Conservation (phyloP, 1,284 basidiomycete genomes). For the Pseudozyma hubeiensis region DNA sequence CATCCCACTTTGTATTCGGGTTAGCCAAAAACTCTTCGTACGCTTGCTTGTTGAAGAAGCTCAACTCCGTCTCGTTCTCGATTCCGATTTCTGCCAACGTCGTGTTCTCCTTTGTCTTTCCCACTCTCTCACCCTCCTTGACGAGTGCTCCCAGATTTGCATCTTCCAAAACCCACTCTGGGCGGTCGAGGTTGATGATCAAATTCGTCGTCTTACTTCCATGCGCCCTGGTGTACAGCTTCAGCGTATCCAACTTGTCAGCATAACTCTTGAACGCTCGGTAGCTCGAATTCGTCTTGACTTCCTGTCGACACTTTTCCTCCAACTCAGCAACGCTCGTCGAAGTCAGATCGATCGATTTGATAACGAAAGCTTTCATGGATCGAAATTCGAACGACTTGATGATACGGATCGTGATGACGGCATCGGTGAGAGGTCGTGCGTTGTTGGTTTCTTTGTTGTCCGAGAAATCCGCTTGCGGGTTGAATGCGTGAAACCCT, state of each 20-base stretch:
- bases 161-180: conserved; percentile 61
- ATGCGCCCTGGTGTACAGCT: conserved; percentile 93
- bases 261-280: conserved; percentile 57
- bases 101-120: conserved; percentile 24
- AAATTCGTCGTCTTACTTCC: conserved; percentile 78
- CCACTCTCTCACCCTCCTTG: conserved; percentile 1
- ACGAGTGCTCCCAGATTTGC: conserved; percentile 7
- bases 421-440: conserved; percentile 78
- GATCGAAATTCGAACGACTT: conserved; percentile 94
- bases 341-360: conserved; percentile 81
- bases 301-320: conserved; percentile 74
- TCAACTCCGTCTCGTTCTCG: conserved; percentile 66
- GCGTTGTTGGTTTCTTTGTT: conserved; percentile 77
- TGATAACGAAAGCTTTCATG: conserved; percentile 86
- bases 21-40: conserved; percentile 61
- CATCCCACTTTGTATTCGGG: conserved; percentile 64
- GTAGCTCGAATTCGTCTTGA: conserved; percentile 48
- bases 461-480: conserved; percentile 68
- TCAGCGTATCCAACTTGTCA: conserved; percentile 79
- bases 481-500: conserved; percentile 51
- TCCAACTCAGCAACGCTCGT: conserved; percentile 83
- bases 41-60: conserved; percentile 60
- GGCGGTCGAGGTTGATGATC: conserved; percentile 67
- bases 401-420: conserved; percentile 90
- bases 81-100: conserved; percentile 55